phyloP scores from a whole-genome alignment of 306 rosid genomes.

The Gastrolobium bilobum region DNA sequence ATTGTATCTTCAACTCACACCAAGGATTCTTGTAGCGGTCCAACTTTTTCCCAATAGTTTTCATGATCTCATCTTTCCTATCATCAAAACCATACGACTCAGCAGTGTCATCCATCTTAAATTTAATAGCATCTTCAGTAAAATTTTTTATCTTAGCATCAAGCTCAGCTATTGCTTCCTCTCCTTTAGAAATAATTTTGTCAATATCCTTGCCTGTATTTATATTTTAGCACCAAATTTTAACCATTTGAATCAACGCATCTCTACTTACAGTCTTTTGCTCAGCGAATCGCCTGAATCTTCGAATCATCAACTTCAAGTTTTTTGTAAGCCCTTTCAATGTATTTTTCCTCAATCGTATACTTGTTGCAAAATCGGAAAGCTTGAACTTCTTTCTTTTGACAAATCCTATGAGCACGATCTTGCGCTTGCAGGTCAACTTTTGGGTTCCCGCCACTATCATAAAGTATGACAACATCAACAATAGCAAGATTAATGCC shows the following conservation, averaged over 20 bases:
- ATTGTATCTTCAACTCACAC: conserved; percentile 94
- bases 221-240: conserved; percentile 96
- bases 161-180: conserved; percentile 96
- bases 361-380: conserved; percentile 95
- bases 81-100: conserved; percentile 97
- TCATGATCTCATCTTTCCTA: conserved; percentile 98
- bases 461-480: conserved; percentile 96
- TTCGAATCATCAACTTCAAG: conserved; percentile 99
- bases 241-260: conserved; percentile 96
- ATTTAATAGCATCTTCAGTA: conserved; percentile 98
- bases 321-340: conserved; percentile 99
- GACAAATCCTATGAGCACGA: conserved; percentile 99
- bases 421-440: conserved; percentile 99
- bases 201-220: conserved; percentile 97
- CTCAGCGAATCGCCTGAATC: conserved; percentile 97
- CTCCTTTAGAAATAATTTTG: conserved; percentile 97
- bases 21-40: conserved; percentile 99
- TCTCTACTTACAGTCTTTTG: conserved; percentile 97
- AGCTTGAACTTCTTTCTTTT: conserved; percentile 99
- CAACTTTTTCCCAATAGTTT: conserved; percentile 97
- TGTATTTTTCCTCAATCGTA: conserved; percentile 94
- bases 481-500: conserved; percentile 99
- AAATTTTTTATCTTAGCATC: conserved; percentile 99
- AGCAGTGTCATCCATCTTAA: conserved; percentile 99
- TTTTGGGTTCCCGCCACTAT: conserved; percentile 99